Evolutionary conservation across 169 alveolate genomes (phyloP), one percentile per base, ranked within the genome.

Genomic region (Plasmodium cynomolgi): DNA sequence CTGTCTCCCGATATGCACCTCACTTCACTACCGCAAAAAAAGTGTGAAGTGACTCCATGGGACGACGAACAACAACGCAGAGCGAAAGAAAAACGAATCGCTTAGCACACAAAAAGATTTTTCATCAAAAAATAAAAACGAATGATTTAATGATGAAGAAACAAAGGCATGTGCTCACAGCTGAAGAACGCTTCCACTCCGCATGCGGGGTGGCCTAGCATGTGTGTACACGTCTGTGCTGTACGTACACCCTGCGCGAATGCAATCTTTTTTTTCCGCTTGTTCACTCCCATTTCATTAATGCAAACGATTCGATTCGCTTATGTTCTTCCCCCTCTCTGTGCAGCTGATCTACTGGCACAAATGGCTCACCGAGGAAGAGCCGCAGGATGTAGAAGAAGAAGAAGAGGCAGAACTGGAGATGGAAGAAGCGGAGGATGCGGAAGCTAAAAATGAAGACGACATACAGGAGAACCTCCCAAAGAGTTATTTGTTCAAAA

Each of bases 161-260:
- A 72, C 62, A 91, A 91, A 91, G 95, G 95, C 95, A 58, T 91
- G 58, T 91, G 95, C 95, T 81, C 54, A 91, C 95, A 91, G 73
- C 3, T 31, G 17, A 74, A 54, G 62, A 47, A n/a, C 15, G 31
- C 20, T 62, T 62, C 15, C 75, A 6, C 75, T 62, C 13, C 29
- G 3, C 33, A 26, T 23, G 33, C 2, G 11, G 33, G 33, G 75
- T 26, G 11, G 75, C 29, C 29, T 62, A 20, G 33, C 75, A 20
- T 26, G 75, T 11, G 58, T 47, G 17, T 41, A 47, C 58, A 47
- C 17, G 13, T 5, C 13, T 62, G 13, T 62, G 26, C 9, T 62
- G 8, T 62, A 20, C 7, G 1, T 7, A n/a, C 33, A 7, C 33
- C 17, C 34, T 26, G 13, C 17, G 15, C 20, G 50, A 33, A n/a